Percentiles rank a stretch among this genome's conserved stretches.
Conservation (phyloP, 163 green algal genomes). For the Scenedesmus sp. region DNA sequence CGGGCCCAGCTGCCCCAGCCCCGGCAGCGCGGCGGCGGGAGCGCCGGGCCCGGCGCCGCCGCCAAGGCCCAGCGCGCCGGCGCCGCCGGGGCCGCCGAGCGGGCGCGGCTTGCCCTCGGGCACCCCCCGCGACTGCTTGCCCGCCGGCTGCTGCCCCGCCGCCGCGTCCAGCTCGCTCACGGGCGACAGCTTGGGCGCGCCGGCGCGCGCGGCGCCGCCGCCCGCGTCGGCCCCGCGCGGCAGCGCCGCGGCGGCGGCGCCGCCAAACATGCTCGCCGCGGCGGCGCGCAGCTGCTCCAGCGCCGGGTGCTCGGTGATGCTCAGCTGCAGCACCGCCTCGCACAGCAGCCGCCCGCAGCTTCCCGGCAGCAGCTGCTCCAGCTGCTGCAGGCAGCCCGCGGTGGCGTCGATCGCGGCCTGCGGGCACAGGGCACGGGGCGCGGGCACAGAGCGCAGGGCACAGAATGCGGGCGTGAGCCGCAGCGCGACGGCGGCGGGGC, state of each 20-base stretch:
- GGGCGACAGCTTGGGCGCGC: background rate
- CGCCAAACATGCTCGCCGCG: constrained; percentile 34
- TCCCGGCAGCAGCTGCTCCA: constrained; percentile 35
- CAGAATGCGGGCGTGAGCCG: too few species aligned
- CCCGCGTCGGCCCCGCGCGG: background rate
- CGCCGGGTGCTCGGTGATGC: constrained; percentile 22
- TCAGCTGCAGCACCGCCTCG: constrained; percentile 38
- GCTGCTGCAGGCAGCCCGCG: constrained; percentile 5
- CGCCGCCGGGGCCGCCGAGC: background rate
- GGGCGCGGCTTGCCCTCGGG: background rate
- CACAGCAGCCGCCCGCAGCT: constrained; percentile 16
- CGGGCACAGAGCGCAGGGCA: background rate
- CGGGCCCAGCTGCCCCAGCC: constrained; percentile 12
- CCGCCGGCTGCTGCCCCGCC: constrained; percentile 1
- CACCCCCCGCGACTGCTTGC: too few species aligned
- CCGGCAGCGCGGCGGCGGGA: too few species aligned
- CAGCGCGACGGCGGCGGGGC: background rate
- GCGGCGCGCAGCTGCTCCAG: constrained; percentile 21
- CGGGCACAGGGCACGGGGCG: background rate
- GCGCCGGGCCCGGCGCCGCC: too few species aligned
- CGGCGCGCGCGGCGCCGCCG: background rate
- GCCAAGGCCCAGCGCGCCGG: background rate
- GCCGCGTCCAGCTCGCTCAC: background rate
- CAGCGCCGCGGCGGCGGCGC: background rate
- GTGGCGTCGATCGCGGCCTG: constrained; percentile 20